Base-by-base conservation (phyloP, 169 alveolate genomes). In the Sarcocystis neurona region DNA sequence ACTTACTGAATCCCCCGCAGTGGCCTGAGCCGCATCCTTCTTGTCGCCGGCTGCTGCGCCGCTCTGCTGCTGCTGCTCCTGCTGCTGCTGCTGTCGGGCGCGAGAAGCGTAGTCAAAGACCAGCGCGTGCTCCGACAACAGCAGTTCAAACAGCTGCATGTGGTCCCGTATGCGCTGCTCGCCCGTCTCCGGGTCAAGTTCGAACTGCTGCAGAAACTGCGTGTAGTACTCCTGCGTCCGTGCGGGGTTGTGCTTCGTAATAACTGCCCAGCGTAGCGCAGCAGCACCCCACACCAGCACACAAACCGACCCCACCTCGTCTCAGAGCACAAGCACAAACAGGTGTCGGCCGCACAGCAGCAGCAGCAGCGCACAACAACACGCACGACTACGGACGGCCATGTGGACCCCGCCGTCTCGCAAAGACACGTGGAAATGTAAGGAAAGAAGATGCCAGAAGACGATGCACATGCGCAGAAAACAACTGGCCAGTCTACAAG, bases 151-250 rank as follows among this genome's bases (percentile, higher is more conserved):
- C 18, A 82, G 79, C 63, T 82, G 88, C n/a, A 82, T 18, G 41
- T 63, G 79, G 27, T 82, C 79, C 44, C 66, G 44, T 15, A 82
- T 82, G 32, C 47, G 32, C 88, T 63, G 68, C 30, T 82, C 88
- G 0, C 79, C 88, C 1, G 88, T 66, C 56, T 32, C 88, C 63
- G 37, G 60, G 44, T 60, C 88, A 23, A 44, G 56, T 23, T 27
- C 44, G 43, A 82, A 82, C n/a, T 43, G 47, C 58, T 37, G 43
- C 79, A 82, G 2, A 53, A 82, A 82, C 79, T 53, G 70, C 46
- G 56, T 56, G 88, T 82, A 82, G 79, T 82, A 82, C n/a, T 34
- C 72, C 46, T 58, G 88, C 39, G 46, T 60, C 48, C 60, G 56
- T 63, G 68, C 41, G 0, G 88, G 44, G 47, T 82, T 53, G 72